Conservation (phyloP, 345 rosid genomes). For the Populus nigra region DNA sequence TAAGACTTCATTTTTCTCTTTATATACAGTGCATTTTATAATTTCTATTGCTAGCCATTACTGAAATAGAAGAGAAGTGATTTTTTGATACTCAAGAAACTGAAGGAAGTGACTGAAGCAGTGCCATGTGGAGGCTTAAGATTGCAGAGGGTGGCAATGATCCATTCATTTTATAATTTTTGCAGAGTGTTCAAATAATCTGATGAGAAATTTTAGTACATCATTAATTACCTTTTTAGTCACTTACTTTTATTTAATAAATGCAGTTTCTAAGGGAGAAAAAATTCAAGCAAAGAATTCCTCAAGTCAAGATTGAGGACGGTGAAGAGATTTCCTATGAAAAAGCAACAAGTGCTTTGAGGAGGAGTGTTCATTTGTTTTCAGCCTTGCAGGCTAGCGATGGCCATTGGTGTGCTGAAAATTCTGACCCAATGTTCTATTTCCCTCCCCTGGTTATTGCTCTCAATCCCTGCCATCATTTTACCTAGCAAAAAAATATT, state of each 20-base stretch:
- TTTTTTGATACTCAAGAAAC: neutral
- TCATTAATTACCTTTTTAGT: no score
- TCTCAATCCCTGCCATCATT: no score
- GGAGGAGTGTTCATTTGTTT: neutral
- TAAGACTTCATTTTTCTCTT: no score
- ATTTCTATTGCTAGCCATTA: no score
- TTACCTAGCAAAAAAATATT: no score
- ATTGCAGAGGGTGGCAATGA: neutral
- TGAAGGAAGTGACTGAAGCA: neutral
- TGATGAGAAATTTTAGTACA: no score
- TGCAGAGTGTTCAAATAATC: no score
- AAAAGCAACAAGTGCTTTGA: slow-evolving; percentile 1
- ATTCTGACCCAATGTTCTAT: slow-evolving; percentile 16
- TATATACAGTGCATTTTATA: no score
- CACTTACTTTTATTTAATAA: no score
- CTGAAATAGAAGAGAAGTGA: no score
- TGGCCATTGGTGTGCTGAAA: slow-evolving; percentile 23
- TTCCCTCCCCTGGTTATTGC: slow-evolving; percentile 12
- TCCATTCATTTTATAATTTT: neutral
- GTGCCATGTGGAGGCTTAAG: slow-evolving; percentile 10
- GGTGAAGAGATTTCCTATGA: neutral
- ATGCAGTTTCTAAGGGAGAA: slow-evolving; percentile 9
- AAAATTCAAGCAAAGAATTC: slow-evolving; percentile 12
- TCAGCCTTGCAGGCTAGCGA: slow-evolving; percentile 17
- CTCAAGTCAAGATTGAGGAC: slow-evolving; percentile 3